Percentiles rank a stretch among this genome's conserved stretches.
These are phyloP conservation scores for Carex pumila DNA, from an alignment of 176 grass and related monocot genomes.

Conservation along the genomic window DNA sequence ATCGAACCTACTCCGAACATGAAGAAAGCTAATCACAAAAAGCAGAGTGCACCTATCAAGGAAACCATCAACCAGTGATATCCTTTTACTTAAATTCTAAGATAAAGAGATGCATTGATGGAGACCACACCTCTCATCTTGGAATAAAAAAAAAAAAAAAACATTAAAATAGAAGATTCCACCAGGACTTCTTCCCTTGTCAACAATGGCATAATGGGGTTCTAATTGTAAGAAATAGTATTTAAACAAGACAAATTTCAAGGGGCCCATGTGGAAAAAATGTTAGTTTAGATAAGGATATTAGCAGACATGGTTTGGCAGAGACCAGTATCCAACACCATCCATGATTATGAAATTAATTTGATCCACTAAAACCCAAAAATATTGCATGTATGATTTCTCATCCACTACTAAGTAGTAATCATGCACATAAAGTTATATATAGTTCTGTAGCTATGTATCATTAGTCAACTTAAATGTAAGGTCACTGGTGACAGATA, in stretches of 20 bases:
- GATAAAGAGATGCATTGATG: slow-evolving; percentile 9
- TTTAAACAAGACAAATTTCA: not conserved
- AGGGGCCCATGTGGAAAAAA: not conserved
- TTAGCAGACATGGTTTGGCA: not conserved
- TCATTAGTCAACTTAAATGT: not conserved
- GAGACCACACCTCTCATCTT: not conserved
- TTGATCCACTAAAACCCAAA: not conserved
- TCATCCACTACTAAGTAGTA: not conserved
- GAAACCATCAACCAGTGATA: not conserved
- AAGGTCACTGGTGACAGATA: not conserved
- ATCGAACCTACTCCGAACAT: no score
- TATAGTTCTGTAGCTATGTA: not conserved
- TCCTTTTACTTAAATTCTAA: not conserved
- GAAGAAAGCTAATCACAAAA: slow-evolving; percentile 5
- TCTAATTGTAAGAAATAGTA: not conserved
- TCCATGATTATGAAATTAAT: not conserved
- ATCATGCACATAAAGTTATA: not conserved
- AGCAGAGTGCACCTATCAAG: slow-evolving; percentile 3
- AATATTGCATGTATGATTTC: not conserved
- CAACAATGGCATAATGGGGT: not conserved
- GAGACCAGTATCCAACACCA: not conserved
- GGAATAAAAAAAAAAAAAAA: not conserved
- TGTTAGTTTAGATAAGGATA: not conserved
- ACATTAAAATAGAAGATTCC: not conserved
- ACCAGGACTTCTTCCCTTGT: not conserved